Evolutionary conservation across 2,329 filamentous ascomycete species (phyloP).

Genomic region (Fusarium sp.): DNA sequence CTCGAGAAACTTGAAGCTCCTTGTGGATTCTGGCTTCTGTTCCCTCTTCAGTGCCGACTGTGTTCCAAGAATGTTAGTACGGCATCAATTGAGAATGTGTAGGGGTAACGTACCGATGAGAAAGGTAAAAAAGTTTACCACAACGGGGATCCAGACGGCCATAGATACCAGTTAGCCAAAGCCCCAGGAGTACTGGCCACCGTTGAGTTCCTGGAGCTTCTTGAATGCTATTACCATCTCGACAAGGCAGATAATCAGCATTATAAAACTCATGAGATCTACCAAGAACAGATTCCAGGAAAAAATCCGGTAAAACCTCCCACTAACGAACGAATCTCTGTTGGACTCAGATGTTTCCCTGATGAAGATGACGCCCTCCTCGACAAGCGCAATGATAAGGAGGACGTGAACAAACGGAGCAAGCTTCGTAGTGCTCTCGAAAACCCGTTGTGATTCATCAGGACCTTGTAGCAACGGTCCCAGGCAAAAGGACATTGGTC

Average conservation of each 20-base stretch:
- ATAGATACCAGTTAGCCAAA: conserved; percentile 15
- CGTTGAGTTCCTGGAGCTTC: background rate
- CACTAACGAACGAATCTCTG: too few relatives aligned
- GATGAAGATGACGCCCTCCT: background rate
- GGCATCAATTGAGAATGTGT: background rate
- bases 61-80: background rate
- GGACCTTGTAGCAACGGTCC: background rate
- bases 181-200: background rate
- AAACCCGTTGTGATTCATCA: background rate
- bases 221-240: background rate
- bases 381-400: background rate
- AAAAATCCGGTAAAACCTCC: too few relatives aligned
- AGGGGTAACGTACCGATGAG: background rate
- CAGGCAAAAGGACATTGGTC: conserved; percentile 13
- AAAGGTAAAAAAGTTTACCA: background rate
- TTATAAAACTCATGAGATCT: background rate
- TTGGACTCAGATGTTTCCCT: too few relatives aligned
- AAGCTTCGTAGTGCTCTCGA: background rate
- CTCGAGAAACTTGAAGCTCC: background rate
- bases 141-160: background rate
- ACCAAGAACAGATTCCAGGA: too few relatives aligned
- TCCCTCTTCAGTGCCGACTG: background rate
- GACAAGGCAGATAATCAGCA: background rate
- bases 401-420: background rate
- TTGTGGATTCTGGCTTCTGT: background rate